Conservation (phyloP, 2,329 filamentous ascomycete species). For the Colletotrichum australisinense region DNA sequence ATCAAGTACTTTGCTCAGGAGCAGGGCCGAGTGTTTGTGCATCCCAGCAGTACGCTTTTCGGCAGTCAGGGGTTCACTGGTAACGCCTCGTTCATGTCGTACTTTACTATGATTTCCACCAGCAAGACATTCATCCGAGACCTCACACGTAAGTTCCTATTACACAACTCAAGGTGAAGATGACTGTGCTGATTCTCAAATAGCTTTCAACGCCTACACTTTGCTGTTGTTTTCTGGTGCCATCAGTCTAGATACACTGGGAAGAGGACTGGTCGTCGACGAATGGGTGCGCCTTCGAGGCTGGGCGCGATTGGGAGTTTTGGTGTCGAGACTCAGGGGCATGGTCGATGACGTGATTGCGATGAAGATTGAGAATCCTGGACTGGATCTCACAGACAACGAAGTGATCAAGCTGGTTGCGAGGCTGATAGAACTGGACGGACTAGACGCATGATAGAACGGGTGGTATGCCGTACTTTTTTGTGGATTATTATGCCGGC, state of each 20-base stretch:
- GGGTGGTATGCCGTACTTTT: neutral
- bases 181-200: neutral
- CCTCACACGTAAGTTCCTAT: slow-evolving; percentile 75
- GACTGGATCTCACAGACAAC: slow-evolving; percentile 65
- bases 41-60: slow-evolving; percentile 90
- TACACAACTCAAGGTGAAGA: too few species aligned
- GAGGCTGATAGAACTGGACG: slow-evolving; percentile 89
- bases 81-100: slow-evolving; percentile 82
- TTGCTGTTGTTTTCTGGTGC: slow-evolving; percentile 88
- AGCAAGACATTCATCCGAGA: slow-evolving; percentile 93
- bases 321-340: slow-evolving; percentile 83
- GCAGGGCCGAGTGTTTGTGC: slow-evolving; percentile 89
- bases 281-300: slow-evolving; percentile 88
- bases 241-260: slow-evolving; percentile 87
- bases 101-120: slow-evolving; percentile 92
- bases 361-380: slow-evolving; percentile 81
- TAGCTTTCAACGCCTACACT: slow-evolving; percentile 89
- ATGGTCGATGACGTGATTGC: slow-evolving; percentile 90
- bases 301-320: slow-evolving; percentile 93
- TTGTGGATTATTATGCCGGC: neutral
- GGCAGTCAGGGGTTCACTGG: slow-evolving; percentile 82
- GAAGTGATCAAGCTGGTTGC: slow-evolving; percentile 83
- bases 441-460: slow-evolving; percentile 71
- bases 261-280: slow-evolving; percentile 88
- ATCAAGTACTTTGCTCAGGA: slow-evolving; percentile 95